Conservation (phyloP, 2,329 filamentous ascomycete genomes). For the Samsoniella hepiali region DNA sequence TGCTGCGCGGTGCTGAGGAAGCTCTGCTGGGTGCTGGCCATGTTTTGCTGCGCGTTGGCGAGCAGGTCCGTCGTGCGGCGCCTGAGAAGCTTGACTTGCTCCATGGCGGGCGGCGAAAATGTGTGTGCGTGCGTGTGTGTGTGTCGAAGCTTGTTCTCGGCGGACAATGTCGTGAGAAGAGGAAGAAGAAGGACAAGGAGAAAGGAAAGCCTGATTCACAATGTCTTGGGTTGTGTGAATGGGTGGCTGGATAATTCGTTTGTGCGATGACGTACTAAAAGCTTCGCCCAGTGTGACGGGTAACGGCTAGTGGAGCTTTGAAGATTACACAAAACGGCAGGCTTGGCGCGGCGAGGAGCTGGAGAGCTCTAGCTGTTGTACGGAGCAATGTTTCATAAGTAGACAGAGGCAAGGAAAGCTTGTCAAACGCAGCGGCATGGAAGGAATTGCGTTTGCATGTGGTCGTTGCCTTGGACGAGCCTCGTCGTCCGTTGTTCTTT, state of each 20-base stretch:
- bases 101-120: slow-evolving; percentile 37
- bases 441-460: neutral
- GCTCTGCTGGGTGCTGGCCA: slow-evolving; percentile 49
- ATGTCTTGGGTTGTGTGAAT: neutral
- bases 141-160: neutral
- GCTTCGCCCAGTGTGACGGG: too few species aligned
- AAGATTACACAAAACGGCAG: too few species aligned
- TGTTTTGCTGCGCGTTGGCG: slow-evolving; percentile 29
- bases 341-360: neutral
- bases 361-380: neutral
- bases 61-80: slow-evolving; percentile 55
- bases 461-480: neutral
- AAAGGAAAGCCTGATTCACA: neutral
- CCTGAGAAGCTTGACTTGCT: slow-evolving; percentile 51
- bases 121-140: neutral
- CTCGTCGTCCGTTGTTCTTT: slow-evolving; percentile 1
- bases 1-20: slow-evolving; percentile 29
- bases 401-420: neutral
- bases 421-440: neutral
- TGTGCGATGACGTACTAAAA: slow-evolving; percentile 2
- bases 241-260: neutral
- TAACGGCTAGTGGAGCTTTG: too few species aligned
- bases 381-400: neutral
- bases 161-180: neutral
- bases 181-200: neutral